These are phyloP conservation scores for Coniophora puteana DNA, from an alignment of 1,284 basidiomycete genomes.

Conservation along the genomic window DNA sequence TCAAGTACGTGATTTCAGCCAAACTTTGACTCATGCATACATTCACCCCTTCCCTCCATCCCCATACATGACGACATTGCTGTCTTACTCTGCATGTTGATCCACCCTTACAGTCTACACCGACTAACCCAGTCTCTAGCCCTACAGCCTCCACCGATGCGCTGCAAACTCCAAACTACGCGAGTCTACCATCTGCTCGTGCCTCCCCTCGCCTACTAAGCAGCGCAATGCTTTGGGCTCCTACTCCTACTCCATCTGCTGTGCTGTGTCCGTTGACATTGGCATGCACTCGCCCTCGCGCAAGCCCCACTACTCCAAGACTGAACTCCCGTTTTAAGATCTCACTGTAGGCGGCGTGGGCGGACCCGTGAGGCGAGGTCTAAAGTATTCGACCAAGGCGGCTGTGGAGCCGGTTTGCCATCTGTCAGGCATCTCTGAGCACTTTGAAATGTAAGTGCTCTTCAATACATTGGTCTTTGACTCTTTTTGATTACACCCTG, in stretches of 20 bases:
- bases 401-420: conserved; percentile 95
- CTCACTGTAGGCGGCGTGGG: conserved; percentile 82
- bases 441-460: conserved; percentile 81
- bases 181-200: conserved; percentile 88
- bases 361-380: conserved; percentile 72
- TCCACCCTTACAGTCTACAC: conserved; percentile 52
- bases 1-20: conserved; percentile 48
- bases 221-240: conserved; percentile 93
- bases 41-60: conserved; percentile 5
- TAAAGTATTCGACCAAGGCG: conserved; percentile 87
- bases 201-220: conserved; percentile 83
- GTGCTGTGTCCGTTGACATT: conserved; percentile 89
- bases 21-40: conserved; percentile 7
- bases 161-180: conserved; percentile 61
- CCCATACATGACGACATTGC: no score
- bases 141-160: conserved; percentile 82
- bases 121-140: conserved; percentile 70
- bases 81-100: conserved; percentile 13
- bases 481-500: conserved; percentile 2
- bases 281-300: conserved; percentile 83
- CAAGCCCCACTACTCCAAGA: conserved; percentile 84
- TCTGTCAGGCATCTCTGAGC: conserved; percentile 85
- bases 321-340: conserved; percentile 88
- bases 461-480: neutral
- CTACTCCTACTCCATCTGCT: conserved; percentile 93